Base-by-base conservation (phyloP, 2,329 filamentous ascomycete species). In the Cladosporium sphaerospermum region DNA sequence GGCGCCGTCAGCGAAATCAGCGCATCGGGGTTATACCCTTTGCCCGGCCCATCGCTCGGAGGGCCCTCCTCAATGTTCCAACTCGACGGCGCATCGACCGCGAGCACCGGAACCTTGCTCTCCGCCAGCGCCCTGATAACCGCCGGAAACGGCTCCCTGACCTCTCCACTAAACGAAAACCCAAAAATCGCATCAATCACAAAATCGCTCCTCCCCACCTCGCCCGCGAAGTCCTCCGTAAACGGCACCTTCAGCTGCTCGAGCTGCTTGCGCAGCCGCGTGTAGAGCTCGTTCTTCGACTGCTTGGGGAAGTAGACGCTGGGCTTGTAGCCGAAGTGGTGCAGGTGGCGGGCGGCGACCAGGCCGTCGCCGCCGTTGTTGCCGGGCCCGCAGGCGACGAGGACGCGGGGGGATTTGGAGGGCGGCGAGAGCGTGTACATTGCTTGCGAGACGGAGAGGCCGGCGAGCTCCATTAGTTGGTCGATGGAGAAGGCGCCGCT, bases 391-490 rank as follows among this genome's bases (percentile, higher is more conserved):
- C 92, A 96, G n/a, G 90, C 89, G 2, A 99, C 79, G 4, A 99
- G 79, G 39, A 99, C 74, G 31, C 85, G 80, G 45, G 78, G 82
- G 7, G 91, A 89, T 58, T 80, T 80, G 54, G 68, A 80, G 0
- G 82, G 80, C 0, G 92, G 91, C 59, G 96, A 91, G 3, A 96
- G 79, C 53, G 82, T 83, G 71, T 88, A 95, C 6, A 97, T 89
- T 47, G 87, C 90, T 76, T 97, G 90, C 10, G 92, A 92, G 23
- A 97, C 90, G 1, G 90, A 91, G 0, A 99, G 78, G 0, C 93
- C 93, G 41, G 93, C 93, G 7, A 99, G 75, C 68, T 97, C 93
- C 93, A 99, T 97, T 45, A 99, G 77, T 71, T 99, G 93, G 67
- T 97, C 93, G 52, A 99, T 81, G 9, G 89, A 95, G 73, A 96